phyloP scores from a whole-genome alignment of 2,329 filamentous ascomycete genomes.

The Sporothrix dimorphospora region DNA sequence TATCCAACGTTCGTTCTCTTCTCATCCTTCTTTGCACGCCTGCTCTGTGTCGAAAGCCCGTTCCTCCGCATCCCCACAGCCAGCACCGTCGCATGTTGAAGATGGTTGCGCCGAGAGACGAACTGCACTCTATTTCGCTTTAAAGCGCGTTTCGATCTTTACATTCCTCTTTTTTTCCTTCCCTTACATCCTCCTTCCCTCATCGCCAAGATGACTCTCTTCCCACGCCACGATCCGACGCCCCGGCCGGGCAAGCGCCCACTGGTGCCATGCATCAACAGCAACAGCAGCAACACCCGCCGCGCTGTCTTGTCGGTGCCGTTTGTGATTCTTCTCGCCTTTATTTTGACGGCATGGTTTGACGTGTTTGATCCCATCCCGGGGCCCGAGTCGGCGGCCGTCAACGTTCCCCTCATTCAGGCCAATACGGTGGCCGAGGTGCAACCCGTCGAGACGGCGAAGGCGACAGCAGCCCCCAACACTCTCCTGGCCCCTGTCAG shows the following conservation, averaged over 20 bases:
- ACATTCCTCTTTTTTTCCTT: neutral
- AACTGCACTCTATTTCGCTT: neutral
- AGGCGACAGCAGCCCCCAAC: neutral
- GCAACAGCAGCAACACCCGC: neutral
- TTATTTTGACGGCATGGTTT: slow-evolving; percentile 21
- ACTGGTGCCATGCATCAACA: slow-evolving; percentile 4
- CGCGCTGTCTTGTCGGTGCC: neutral
- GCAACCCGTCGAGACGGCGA: neutral
- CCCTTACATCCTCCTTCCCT: neutral
- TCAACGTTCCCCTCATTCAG: neutral
- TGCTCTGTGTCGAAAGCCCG: neutral
- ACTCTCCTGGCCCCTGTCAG: neutral
- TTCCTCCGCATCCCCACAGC: neutral
- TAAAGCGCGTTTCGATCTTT: neutral
- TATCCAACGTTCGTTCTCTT: neutral
- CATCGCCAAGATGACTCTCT: slow-evolving; percentile 4
- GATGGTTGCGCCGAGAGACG: neutral
- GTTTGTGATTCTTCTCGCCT: neutral
- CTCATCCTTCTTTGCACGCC: neutral
- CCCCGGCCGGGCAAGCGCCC: neutral
- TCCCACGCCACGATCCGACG: neutral
- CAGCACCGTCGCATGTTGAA: slow-evolving; percentile 10
- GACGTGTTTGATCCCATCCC: slow-evolving; percentile 1
- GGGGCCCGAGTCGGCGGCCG: neutral
- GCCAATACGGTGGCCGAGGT: neutral